Evolutionary conservation across 2,329 filamentous ascomycete species (phyloP).

Genomic region (Stylonectria norvegica): DNA sequence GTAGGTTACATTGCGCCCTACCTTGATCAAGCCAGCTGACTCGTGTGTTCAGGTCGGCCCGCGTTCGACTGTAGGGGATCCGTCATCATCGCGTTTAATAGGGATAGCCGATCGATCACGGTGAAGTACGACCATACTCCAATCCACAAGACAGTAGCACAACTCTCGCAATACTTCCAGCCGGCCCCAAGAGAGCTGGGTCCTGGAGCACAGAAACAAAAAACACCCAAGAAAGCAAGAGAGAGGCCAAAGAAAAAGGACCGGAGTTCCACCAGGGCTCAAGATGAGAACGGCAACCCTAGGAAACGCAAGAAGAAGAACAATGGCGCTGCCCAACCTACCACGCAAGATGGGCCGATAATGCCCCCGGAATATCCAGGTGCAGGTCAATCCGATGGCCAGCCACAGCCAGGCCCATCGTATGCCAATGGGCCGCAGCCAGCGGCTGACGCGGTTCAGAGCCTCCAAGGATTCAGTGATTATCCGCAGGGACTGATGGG

Average conservation of each 20-base stretch:
- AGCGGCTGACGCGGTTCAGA: constrained; percentile 2
- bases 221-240: constrained; percentile 24
- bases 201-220: constrained; percentile 25
- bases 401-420: constrained; percentile 4
- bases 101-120: constrained; percentile 44
- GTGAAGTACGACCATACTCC: constrained; percentile 56
- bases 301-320: constrained; percentile 30
- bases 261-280: constrained; percentile 16
- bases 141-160: constrained; percentile 53
- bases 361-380: constrained; percentile 14
- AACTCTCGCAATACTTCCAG: constrained; percentile 46
- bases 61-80: constrained; percentile 58
- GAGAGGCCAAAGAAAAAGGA: constrained; percentile 29
- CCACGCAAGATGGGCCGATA: constrained; percentile 10
- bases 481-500: constrained; percentile 18
- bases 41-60: constrained; percentile 43
- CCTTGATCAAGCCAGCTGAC: constrained; percentile 9
- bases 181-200: constrained; percentile 39
- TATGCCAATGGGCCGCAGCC: constrained; percentile 12
- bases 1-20: constrained; percentile 35
- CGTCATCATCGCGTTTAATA: constrained; percentile 48
- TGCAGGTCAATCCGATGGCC: constrained; percentile 5
- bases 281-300: constrained; percentile 24
- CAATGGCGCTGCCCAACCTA: constrained; percentile 16
- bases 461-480: constrained; percentile 9